phyloP scores from a whole-genome alignment of 176 grass and related monocot species.

The Oryza meridionalis region DNA sequence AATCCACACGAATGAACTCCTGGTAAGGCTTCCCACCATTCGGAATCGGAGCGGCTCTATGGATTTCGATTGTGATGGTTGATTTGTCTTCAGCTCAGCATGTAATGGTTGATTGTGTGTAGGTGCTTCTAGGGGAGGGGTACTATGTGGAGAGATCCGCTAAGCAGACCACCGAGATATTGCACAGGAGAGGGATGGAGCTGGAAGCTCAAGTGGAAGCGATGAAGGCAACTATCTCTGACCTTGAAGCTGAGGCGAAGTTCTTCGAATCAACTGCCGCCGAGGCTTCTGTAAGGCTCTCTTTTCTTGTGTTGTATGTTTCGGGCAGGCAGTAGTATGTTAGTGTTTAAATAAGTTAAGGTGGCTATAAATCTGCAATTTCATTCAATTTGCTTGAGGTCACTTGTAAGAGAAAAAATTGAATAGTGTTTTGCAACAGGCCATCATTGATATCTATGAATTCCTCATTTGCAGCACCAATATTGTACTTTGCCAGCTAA shows the following conservation, averaged over 20 bases:
- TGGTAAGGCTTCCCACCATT: constrained; percentile 50
- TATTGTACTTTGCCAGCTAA: background rate
- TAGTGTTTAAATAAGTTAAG: constrained; percentile 10
- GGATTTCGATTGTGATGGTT: background rate
- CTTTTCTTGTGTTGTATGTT: constrained; percentile 18
- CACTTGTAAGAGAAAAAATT: constrained; percentile 4
- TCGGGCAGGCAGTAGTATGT: background rate
- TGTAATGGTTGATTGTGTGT: constrained; percentile 19
- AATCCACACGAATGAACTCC: constrained; percentile 85
- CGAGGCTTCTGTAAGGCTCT: constrained; percentile 53
- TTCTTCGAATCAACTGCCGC: constrained; percentile 70
- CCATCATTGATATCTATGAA: background rate
- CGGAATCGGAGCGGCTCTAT: background rate
- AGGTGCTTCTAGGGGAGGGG: constrained; percentile 93
- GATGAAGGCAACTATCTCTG: constrained; percentile 70
- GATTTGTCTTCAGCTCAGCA: background rate
- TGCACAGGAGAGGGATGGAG: constrained; percentile 72
- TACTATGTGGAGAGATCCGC: constrained; percentile 83
- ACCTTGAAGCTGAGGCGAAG: constrained; percentile 79
- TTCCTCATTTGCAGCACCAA: background rate
- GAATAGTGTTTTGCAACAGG: background rate
- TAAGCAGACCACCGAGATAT: constrained; percentile 76
- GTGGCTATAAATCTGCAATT: background rate
- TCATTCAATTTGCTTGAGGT: constrained; percentile 3
- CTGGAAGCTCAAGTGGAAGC: constrained; percentile 72